Conservation (phyloP, 257 asterid species). For the Thymus quinquecostatus region DNA sequence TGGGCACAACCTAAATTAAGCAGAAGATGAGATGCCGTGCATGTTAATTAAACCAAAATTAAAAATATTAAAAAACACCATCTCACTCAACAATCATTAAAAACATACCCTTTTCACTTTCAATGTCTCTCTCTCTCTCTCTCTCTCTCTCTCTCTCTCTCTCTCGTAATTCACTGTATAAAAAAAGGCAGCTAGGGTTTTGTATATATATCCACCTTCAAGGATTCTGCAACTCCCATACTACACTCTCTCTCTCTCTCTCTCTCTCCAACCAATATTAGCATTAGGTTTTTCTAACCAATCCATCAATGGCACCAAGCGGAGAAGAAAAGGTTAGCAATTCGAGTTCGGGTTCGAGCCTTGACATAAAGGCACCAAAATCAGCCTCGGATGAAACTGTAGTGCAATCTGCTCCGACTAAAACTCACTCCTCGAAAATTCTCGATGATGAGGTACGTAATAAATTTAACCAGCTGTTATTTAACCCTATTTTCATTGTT, state of each 20-base stretch:
- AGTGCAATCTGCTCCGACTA: slow-evolving; percentile 9
- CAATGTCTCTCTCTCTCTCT: slow-evolving; percentile 2
- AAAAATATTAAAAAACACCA: neutral
- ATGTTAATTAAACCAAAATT: neutral
- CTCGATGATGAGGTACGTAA: slow-evolving; percentile 33
- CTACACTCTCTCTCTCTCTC: slow-evolving; percentile 13
- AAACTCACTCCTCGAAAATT: slow-evolving; percentile 17
- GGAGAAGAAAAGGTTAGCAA: slow-evolving; percentile 19
- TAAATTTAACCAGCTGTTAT: neutral
- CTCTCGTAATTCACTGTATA: neutral
- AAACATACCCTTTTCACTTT: slow-evolving; percentile 30
- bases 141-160: neutral
- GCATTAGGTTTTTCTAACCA: neutral
- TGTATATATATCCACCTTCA: neutral
- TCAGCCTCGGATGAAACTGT: slow-evolving; percentile 19
- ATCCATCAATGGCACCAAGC: slow-evolving; percentile 5
- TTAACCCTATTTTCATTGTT: too few relatives aligned
- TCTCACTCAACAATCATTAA: slow-evolving; percentile 30
- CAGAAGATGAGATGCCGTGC: slow-evolving; percentile 15
- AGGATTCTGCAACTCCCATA: neutral
- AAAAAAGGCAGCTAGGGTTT: neutral
- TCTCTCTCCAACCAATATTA: slow-evolving; percentile 4
- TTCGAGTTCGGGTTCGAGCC: slow-evolving; percentile 26
- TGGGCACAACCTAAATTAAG: neutral
- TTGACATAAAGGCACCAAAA: slow-evolving; percentile 23